phyloP scores from a whole-genome alignment of 805 yeast species.

The Candida parachauliodes region DNA sequence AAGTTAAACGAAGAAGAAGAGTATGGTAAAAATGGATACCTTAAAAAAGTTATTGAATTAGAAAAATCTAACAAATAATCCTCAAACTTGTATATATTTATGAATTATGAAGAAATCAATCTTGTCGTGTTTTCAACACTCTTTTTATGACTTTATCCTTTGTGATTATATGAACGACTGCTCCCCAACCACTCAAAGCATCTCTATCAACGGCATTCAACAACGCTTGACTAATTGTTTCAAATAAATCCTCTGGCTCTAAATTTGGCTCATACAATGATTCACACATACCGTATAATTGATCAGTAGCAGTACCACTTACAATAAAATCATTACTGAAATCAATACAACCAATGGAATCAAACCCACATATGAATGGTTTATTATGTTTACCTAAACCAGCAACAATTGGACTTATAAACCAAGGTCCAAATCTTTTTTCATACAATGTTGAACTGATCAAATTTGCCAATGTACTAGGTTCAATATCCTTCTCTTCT shows the following conservation, averaged over 20 bases:
- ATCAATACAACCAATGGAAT: slow-evolving; percentile 94
- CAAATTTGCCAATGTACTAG: slow-evolving; percentile 87
- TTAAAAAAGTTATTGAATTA: slow-evolving; percentile 58
- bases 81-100: slow-evolving; percentile 1
- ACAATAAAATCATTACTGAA: slow-evolving; percentile 93
- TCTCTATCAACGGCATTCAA: slow-evolving; percentile 96
- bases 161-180: slow-evolving; percentile 85
- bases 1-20: slow-evolving; percentile 69
- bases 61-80: slow-evolving; percentile 14
- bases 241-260: slow-evolving; percentile 93
- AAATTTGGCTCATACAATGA: slow-evolving; percentile 89
- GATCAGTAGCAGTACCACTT: slow-evolving; percentile 95
- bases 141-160: slow-evolving; percentile 89
- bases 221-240: slow-evolving; percentile 90
- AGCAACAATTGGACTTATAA: slow-evolving; percentile 94
- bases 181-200: slow-evolving; percentile 98
- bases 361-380: slow-evolving; percentile 95
- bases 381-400: slow-evolving; percentile 79
- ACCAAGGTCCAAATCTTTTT: slow-evolving; percentile 92
- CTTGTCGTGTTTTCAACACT: slow-evolving; percentile 91
- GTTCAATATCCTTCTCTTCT: slow-evolving; percentile 91
- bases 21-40: slow-evolving; percentile 70
- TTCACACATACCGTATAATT: slow-evolving; percentile 98
- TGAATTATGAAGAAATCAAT: slow-evolving; percentile 44
- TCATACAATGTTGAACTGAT: slow-evolving; percentile 89